Evolutionary conservation across 768 basidiomycete genomes (phyloP), one percentile per base, ranked within the genome.

Genomic region (Rhizopogon sp.): DNA sequence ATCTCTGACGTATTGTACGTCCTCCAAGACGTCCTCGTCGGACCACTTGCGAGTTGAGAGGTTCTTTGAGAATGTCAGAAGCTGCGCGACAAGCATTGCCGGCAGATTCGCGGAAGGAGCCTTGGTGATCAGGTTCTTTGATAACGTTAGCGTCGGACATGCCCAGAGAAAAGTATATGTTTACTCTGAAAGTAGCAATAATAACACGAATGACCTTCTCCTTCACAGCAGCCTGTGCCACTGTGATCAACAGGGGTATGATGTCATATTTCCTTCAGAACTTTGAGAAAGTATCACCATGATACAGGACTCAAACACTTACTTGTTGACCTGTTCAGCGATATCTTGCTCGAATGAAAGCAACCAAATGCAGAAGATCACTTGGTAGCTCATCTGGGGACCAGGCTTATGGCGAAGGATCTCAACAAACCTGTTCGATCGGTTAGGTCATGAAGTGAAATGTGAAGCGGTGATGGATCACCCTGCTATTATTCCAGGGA

Each of bases 161-260:
- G 5, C 20, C 14, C 20, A 8, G 29, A 41, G 33, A 13, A 35
- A 2, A 37, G 20, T 16, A 6, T 37, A 64, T 72, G 45, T 35
- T 16, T 62, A 93, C 94, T 52, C 90, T 78, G 74, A 98, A 91
- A 1, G 95, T 93, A 13, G 97, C 92, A 39, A 98, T 78, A 53
- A 95, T 85, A 13, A 98, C 89, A 8, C 97, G 85, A 57, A 93
- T 89, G 29, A 99, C 92, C 71, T 99, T 99, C 74, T 98, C 96
- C 70, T 99, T 99, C 33, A 90, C 88, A 5, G 95, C 95, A 6
- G 76, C 81, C 66, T 95, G 90, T 2, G 93, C 93, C 39, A 93
- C 83, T 44, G 87, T 82, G 33, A 87, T 84, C 39, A 99, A 76
- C 22, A 91, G 74, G 25, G 93, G 90, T 61, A 97, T 86, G 37